A percentile compares a stretch with the other conserved stretches of the same genome.
Evolutionary conservation across 2,329 filamentous ascomycete species (phyloP).

Genomic region (Cordyceps farinosa): DNA sequence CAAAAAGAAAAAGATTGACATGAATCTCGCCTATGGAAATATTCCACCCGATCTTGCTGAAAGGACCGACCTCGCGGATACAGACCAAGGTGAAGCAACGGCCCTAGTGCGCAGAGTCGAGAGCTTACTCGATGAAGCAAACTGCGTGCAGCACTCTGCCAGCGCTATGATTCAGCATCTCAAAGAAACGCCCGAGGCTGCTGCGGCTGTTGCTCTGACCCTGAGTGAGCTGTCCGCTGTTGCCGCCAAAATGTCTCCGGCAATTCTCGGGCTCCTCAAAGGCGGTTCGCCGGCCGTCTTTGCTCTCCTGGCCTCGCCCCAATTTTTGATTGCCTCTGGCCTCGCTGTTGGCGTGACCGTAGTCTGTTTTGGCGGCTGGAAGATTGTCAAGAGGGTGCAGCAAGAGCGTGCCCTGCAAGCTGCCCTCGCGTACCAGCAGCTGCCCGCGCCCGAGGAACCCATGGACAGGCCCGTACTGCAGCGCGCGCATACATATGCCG

Average conservation of each 20-base stretch:
- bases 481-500: constrained; percentile 30
- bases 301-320: constrained; percentile 79
- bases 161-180: constrained; percentile 74
- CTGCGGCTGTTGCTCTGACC: constrained; percentile 89
- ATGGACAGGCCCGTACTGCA: constrained; percentile 14
- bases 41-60: constrained; percentile 64
- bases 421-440: constrained; percentile 28
- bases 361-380: constrained; percentile 93
- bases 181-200: constrained; percentile 73
- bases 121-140: constrained; percentile 74
- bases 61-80: constrained; percentile 44
- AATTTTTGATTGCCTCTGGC: constrained; percentile 90
- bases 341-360: constrained; percentile 90
- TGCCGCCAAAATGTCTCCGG: constrained; percentile 78
- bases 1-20: constrained; percentile 65
- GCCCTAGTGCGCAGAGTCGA: constrained; percentile 72
- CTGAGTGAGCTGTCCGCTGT: constrained; percentile 86
- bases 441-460: constrained; percentile 19
- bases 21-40: constrained; percentile 88
- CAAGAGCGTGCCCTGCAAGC: constrained; percentile 36
- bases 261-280: constrained; percentile 72
- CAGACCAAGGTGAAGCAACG: constrained; percentile 46
- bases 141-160: constrained; percentile 83
- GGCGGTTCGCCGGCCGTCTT: constrained; percentile 80
- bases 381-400: constrained; percentile 85